Evolutionary conservation across 1,284 basidiomycete species (phyloP).

Genomic region (Heliocybe sulcata): DNA sequence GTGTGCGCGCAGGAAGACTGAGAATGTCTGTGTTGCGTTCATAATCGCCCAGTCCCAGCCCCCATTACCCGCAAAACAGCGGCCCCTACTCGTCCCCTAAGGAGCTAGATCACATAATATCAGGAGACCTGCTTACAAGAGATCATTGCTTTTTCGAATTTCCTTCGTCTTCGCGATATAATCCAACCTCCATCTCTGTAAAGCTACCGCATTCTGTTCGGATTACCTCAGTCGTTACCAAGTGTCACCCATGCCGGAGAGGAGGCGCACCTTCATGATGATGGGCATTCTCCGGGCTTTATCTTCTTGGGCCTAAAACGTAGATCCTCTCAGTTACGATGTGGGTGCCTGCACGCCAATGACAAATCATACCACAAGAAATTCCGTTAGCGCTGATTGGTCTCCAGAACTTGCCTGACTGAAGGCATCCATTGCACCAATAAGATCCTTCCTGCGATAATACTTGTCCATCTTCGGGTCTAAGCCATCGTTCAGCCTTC

Average conservation of each 20-base stretch:
- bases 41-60: conserved; percentile 34
- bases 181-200: neutral
- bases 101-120: neutral
- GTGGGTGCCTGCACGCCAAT: neutral
- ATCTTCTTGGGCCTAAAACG: neutral
- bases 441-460: neutral
- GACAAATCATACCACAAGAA: neutral
- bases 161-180: neutral
- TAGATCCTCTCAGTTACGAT: neutral
- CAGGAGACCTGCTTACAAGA: neutral
- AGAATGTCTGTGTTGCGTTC: conserved; percentile 26
- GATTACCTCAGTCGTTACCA: neutral
- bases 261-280: neutral
- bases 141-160: neutral
- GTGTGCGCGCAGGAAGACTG: conserved; percentile 24
- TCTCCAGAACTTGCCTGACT: neutral
- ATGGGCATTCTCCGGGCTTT: neutral
- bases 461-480: neutral
- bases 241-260: neutral
- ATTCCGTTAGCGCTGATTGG: neutral
- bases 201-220: neutral
- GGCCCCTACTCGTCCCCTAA: conserved; percentile 20
- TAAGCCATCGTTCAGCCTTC: neutral
- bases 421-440: neutral
- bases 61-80: conserved; percentile 20